phyloP scores from a whole-genome alignment of 441 rosid genomes.

The Viola pubescens region DNA sequence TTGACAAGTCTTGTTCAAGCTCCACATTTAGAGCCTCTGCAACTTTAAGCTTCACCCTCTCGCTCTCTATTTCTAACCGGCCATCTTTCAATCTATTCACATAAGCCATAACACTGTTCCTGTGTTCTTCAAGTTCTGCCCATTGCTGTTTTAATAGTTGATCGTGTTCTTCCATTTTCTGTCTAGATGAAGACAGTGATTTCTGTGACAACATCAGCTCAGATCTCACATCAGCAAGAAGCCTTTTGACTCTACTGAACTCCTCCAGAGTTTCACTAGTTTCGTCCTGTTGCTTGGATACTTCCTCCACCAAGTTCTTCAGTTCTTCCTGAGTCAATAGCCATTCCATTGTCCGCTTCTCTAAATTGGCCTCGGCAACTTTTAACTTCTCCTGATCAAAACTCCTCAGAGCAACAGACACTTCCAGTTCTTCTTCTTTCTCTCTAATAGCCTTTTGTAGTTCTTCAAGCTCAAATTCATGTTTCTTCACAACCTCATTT shows the following conservation, averaged over 20 bases:
- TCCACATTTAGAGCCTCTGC: conserved; percentile 60
- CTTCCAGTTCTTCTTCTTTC: conserved; percentile 56
- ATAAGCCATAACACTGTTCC: conserved; percentile 45
- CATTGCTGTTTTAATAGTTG: conserved; percentile 38
- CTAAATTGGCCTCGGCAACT: conserved; percentile 47
- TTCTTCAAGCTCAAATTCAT: conserved; percentile 47
- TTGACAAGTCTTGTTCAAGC: conserved; percentile 45
- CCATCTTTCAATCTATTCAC: conserved; percentile 64
- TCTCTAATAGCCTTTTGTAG: conserved; percentile 39
- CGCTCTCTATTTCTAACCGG: conserved; percentile 60
- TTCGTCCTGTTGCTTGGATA: conserved; percentile 35
- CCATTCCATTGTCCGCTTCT: conserved; percentile 68
- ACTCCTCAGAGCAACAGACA: conserved; percentile 31
- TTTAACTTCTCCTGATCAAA: conserved; percentile 58
- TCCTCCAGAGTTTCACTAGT: conserved; percentile 50
- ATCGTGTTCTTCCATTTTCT: conserved; percentile 59
- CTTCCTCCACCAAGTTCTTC: conserved; percentile 38
- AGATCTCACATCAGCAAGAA: conserved; percentile 58
- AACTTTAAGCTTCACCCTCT: conserved; percentile 57
- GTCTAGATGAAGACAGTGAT: conserved; percentile 50
- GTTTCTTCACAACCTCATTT: conserved; percentile 52
- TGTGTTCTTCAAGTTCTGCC: conserved; percentile 62
- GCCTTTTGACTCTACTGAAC: conserved; percentile 61
- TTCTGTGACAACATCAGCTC: conserved; percentile 67
- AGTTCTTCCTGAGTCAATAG: conserved; percentile 53